phyloP scores from a whole-genome alignment of 106 monocot genomes.

The Apostasia shenzhenica region DNA sequence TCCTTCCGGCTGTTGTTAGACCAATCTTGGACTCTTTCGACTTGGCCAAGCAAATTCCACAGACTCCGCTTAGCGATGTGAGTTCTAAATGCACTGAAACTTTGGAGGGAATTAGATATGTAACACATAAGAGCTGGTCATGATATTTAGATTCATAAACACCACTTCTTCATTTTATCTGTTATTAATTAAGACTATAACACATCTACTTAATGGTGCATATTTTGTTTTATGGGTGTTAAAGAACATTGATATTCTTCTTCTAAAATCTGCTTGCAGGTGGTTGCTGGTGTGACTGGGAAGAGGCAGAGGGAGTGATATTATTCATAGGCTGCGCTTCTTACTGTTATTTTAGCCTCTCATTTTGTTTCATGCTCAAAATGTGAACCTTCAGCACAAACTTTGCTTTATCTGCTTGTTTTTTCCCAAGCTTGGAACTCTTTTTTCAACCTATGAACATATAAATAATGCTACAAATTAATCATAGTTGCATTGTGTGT shows the following conservation, averaged over 20 bases:
- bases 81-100: slow-evolving; percentile 8
- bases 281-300: slow-evolving; percentile 42
- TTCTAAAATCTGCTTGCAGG: slow-evolving; percentile 13
- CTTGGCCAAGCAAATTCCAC: slow-evolving; percentile 82
- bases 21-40: slow-evolving; percentile 93
- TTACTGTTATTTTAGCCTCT: no score
- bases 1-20: slow-evolving; percentile 96
- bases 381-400: no score
- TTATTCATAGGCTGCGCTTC: no score
- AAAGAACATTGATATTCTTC: background rate
- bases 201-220: no score
- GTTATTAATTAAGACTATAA: no score
- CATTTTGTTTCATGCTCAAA: no score
- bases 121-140: background rate
- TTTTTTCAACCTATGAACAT: no score
- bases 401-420: no score
- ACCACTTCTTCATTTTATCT: background rate
- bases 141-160: background rate
- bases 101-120: background rate
- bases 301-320: slow-evolving; percentile 12
- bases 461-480: no score
- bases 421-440: no score
- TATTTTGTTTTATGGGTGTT: no score
- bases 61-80: slow-evolving; percentile 82
- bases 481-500: no score